Base-by-base conservation (phyloP, 306 rosid species). In the Pterocarpus macrocarpus region DNA sequence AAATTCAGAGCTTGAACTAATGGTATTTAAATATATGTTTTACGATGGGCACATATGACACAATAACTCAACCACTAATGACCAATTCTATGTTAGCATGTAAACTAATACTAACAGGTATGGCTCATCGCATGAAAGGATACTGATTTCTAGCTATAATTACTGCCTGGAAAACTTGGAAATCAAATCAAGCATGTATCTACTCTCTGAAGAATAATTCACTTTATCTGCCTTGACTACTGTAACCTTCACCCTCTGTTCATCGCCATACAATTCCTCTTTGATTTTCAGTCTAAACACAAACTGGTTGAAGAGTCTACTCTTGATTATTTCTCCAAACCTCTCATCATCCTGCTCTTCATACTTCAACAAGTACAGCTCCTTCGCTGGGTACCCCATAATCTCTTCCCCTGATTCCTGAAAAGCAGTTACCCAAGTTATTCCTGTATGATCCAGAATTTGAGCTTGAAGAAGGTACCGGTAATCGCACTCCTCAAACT, bases 381-480 rank as follows among this genome's bases (percentile, higher is more conserved):
- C 97, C 82, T 88, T 92, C 5, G 99, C 98, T 4, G 97, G 66
- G 77, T 77, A 87, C 69, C 92, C 95, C 81, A 96, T 75, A 73
- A 96, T 93, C 85, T 96, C 99, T 84, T 91, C 98, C 55, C 98
- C 99, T 7, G 90, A 69, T 84, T 96, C 99, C 86, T 96, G 98
- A 75, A 96, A 96, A 64, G 99, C 98, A 9, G 97, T 96, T 73
- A 87, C 98, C 99, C 99, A 93, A 64, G 97, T 88, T 85, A 96
- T 79, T 79, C 99, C 99, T 3, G 97, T 87, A 64, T 81, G 87
- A 75, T 96, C 99, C 76, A 87, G 90, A 82, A 96, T 90, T 85
- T 96, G 99, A 52, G 97, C 99, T 81, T 93, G 97, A 79, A 96
- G 97, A 87, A 96, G 99, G 86, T 90, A 95, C n/a, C 97, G 87